Percentiles rank a stretch among this genome's conserved stretches.
Evolutionary conservation across 1,284 basidiomycete species (phyloP).

Genomic region (Taiwanofungus camphoratus): DNA sequence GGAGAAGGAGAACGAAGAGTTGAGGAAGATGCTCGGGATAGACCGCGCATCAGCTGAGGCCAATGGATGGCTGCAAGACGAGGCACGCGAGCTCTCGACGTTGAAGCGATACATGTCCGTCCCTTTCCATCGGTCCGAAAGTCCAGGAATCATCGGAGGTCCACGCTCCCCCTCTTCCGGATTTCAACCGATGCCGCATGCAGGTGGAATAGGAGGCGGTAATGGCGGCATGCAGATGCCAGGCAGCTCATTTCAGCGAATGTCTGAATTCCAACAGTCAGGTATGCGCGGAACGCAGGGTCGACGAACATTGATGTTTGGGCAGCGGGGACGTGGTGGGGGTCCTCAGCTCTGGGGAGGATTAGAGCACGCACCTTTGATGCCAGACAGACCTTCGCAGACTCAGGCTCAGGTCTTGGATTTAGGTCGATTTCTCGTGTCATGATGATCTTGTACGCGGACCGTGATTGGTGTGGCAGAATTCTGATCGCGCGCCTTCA

Average conservation of each 20-base stretch:
- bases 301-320: slow-evolving; percentile 28
- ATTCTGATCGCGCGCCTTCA: slow-evolving; percentile 3
- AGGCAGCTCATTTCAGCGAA: slow-evolving; percentile 11
- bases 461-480: no score
- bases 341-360: slow-evolving; percentile 17
- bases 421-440: background rate
- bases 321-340: slow-evolving; percentile 25
- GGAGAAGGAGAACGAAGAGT: slow-evolving; percentile 73
- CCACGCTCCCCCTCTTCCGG: slow-evolving; percentile 2
- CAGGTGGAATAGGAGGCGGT: slow-evolving; percentile 6
- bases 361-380: slow-evolving; percentile 8
- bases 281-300: slow-evolving; percentile 26
- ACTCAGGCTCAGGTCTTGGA: slow-evolving; percentile 1
- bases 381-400: slow-evolving; percentile 13
- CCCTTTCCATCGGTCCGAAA: slow-evolving; percentile 7
- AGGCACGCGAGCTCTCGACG: slow-evolving; percentile 24
- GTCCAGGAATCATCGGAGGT: slow-evolving; percentile 5
- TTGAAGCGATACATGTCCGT: slow-evolving; percentile 9
- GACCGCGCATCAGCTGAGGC: slow-evolving; percentile 47
- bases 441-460: no score
- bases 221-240: slow-evolving; percentile 5
- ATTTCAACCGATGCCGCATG: slow-evolving; percentile 5
- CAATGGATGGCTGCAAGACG: slow-evolving; percentile 36
- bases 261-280: slow-evolving; percentile 16
- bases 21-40: slow-evolving; percentile 72